A percentile compares a stretch with the other conserved stretches of the same genome.
Conservation (phyloP, 176 grass and related monocot species). For the Avena insularis region DNA sequence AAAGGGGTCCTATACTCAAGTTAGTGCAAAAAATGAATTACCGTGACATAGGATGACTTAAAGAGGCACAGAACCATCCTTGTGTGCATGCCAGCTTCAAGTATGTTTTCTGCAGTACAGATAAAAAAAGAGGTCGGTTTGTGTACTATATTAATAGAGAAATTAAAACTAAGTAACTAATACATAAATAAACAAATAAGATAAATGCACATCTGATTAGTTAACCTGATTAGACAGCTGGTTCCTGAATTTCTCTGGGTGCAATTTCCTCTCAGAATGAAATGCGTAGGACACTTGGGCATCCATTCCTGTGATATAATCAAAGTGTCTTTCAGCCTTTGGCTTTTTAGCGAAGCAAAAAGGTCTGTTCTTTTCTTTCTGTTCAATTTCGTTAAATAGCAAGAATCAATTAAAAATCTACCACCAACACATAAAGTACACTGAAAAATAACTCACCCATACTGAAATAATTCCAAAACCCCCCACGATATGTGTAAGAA, state of each 20-base stretch:
- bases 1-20: constrained; percentile 1
- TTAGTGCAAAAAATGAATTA: constrained; percentile 44
- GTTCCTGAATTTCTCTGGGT: constrained; percentile 97
- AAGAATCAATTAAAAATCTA: constrained; percentile 12
- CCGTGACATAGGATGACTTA: constrained; percentile 82
- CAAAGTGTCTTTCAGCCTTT: constrained; percentile 40
- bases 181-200: constrained; percentile 6
- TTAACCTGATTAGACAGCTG: constrained; percentile 93
- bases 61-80: constrained; percentile 93
- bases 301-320: constrained; percentile 85
- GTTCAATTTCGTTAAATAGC: neutral
- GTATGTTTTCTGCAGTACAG: constrained; percentile 87
- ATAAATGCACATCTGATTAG: constrained; percentile 17
- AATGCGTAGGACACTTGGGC: constrained; percentile 94
- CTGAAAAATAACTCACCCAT: constrained; percentile 78
- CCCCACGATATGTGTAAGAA: constrained; percentile 80
- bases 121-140: constrained; percentile 35
- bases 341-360: constrained; percentile 30
- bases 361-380: neutral
- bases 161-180: neutral
- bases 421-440: constrained; percentile 24
- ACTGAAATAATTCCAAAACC: constrained; percentile 98
- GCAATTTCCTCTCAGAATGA: constrained; percentile 86
- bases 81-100: constrained; percentile 91
- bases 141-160: constrained; percentile 28